Base-by-base conservation (phyloP, 192 early-diverging fungal species). In the Rhizophlyctis rosea region DNA sequence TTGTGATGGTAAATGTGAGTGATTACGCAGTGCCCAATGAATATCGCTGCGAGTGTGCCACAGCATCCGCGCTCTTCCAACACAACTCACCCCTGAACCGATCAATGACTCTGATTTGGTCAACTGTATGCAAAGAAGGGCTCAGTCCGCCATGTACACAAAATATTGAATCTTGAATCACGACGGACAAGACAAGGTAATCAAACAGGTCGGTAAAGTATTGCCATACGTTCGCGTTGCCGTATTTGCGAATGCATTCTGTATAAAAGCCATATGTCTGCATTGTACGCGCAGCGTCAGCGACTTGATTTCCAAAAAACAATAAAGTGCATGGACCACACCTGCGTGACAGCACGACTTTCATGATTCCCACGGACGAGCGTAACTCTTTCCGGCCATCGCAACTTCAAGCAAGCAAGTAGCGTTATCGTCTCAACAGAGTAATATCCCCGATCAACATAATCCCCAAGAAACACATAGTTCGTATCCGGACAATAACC, bases 161-260 rank as follows among this genome's bases (percentile, higher is more conserved):
- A 63, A 98, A 93, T 11, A 98, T 93, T 33, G 82, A 79, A 49
- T 92, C 83, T 53, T 96, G 88, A 58, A 98, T 93, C 5, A 91
- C 88, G 1, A 91, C 92, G 0, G 88, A 88, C 29, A 98, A 69
- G 0, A 91, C 89, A 29, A 98, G 77, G 63, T 87, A 98, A 68
- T 98, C 95, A 74, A 98, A 98, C 69, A 96, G 70, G 50, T 94
- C 90, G 18, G 93, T 95, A 73, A 95, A 95, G 29, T 92, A 92
- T 3, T 82, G 79, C 95, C 95, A 98, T 9, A 96, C 93, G 13
- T 80, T 79, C 0, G 85, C 71, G 18, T 79, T 82, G 2, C 90
- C 92, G 64, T 95, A 95, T 71, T 94, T 95, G 25, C 87, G 79
- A 75, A 91, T 80, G 62, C 93, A 94, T 62, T 95, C 92, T 0